Conservation (phyloP, 495 filamentous ascomycete species). For the Podospora australis region DNA sequence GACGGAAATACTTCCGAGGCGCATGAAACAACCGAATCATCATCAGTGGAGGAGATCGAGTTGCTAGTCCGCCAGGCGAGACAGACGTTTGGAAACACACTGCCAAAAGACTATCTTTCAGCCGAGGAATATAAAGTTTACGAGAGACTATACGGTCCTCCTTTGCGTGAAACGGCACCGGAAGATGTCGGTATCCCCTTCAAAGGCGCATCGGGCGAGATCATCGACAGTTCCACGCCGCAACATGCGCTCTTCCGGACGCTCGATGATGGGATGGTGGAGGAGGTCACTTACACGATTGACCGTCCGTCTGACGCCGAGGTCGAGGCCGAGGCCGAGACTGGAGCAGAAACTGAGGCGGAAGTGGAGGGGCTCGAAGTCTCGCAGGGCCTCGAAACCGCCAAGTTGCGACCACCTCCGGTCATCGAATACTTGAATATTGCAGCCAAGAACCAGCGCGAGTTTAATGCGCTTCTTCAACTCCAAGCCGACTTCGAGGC, state of each 20-base stretch:
- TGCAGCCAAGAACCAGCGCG: conserved; percentile 42
- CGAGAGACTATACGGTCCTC: conserved; percentile 72
- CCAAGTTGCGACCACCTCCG: background rate
- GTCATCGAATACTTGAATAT: conserved; percentile 34
- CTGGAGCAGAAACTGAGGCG: background rate
- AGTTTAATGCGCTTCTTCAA: conserved; percentile 43
- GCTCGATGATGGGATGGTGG: conserved; percentile 51
- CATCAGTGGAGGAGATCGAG: conserved; percentile 42
- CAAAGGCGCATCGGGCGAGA: conserved; percentile 19
- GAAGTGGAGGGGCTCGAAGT: conserved; percentile 9
- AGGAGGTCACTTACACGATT: conserved; percentile 49
- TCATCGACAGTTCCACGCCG: conserved; percentile 9
- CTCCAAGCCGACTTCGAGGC: conserved; percentile 47
- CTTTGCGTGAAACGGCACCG: conserved; percentile 46
- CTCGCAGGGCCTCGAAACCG: background rate
- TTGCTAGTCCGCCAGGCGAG: conserved; percentile 60
- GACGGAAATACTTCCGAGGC: background rate
- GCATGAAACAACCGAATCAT: conserved; percentile 4
- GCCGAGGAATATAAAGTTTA: conserved; percentile 68
- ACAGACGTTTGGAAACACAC: conserved; percentile 65
- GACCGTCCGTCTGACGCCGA: conserved; percentile 6
- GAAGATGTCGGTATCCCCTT: conserved; percentile 51
- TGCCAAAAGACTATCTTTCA: conserved; percentile 68
- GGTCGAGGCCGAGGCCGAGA: background rate
- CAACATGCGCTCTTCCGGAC: conserved; percentile 44